Evolutionary conservation across 2,329 filamentous ascomycete species (phyloP).

Genomic region (Plectosphaerella cucumerina): DNA sequence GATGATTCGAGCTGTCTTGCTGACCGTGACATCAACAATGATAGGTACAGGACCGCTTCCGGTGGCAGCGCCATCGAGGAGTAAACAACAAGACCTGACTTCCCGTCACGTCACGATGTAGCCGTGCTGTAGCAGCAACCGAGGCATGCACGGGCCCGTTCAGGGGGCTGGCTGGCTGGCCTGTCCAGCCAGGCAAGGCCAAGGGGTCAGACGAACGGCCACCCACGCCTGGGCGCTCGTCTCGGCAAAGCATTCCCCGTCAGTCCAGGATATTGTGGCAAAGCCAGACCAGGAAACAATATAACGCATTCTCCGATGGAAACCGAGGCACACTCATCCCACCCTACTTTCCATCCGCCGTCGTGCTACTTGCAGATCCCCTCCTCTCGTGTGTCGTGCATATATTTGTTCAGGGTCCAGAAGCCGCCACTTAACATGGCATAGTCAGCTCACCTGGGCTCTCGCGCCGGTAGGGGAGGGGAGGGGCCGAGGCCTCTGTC

Average conservation of each 20-base stretch:
- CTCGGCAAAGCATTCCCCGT: no score
- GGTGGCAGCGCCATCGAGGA: constrained; percentile 3
- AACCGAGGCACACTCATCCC: not conserved
- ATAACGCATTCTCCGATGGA: not conserved
- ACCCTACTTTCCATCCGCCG: not conserved
- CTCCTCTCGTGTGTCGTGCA: no score
- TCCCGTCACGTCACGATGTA: not conserved
- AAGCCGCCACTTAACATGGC: no score
- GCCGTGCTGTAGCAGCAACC: not conserved
- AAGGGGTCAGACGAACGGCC: not conserved
- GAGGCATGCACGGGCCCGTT: no score
- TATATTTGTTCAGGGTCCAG: no score
- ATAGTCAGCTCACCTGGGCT: no score
- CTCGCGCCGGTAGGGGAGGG: no score
- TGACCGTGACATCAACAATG: not conserved
- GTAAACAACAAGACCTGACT: not conserved
- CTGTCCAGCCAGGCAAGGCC: not conserved
- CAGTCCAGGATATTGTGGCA: no score
- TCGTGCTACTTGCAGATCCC: no score
- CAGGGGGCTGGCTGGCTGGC: not conserved
- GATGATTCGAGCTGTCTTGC: not conserved
- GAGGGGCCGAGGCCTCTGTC: not conserved
- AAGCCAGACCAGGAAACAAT: no score
- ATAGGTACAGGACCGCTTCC: constrained; percentile 1
- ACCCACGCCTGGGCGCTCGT: no score